Percentiles rank a stretch among this genome's conserved stretches.
These are phyloP conservation scores for Penicillium sp. DNA, from an alignment of 2,329 filamentous ascomycete genomes.

Conservation along the genomic window DNA sequence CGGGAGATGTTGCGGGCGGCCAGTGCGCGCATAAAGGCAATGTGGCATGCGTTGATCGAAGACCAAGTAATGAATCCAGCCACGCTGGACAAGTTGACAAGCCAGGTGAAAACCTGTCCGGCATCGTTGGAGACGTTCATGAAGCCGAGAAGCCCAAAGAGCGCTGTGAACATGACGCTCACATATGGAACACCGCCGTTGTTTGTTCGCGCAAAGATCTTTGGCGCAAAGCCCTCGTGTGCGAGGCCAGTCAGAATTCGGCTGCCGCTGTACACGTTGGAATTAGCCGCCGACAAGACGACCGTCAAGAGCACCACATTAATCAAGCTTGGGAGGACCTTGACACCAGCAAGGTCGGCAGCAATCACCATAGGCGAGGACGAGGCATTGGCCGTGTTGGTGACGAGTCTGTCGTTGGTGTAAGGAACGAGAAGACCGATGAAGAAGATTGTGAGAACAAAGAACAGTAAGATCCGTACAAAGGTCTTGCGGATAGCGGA, in stretches of 20 bases:
- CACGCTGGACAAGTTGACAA: constrained; percentile 31
- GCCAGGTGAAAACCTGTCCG: constrained; percentile 49
- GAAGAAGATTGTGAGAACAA: constrained; percentile 48
- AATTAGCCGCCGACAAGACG: constrained; percentile 38
- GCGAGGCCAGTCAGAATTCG: constrained; percentile 63
- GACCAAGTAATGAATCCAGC: constrained; percentile 33
- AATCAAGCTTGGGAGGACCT: constrained; percentile 33
- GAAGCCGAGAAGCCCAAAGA: constrained; percentile 60
- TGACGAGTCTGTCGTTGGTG: constrained; percentile 48
- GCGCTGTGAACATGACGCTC: constrained; percentile 39
- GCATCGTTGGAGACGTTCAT: constrained; percentile 60
- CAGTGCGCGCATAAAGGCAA: constrained; percentile 58
- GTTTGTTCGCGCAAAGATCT: constrained; percentile 36
- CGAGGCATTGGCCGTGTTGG: constrained; percentile 20
- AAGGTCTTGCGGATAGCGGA: constrained; percentile 67
- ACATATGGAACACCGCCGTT: constrained; percentile 39
- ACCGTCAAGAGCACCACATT: constrained; percentile 38
- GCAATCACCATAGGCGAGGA: constrained; percentile 40
- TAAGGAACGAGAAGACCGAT: constrained; percentile 66
- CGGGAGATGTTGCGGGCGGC: constrained; percentile 51
- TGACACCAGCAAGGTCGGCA: constrained; percentile 32
- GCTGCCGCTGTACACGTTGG: constrained; percentile 45
- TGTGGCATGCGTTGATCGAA: constrained; percentile 49
- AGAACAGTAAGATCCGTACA: constrained; percentile 62
- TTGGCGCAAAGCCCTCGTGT: constrained; percentile 39